Evolutionary conservation across 768 basidiomycete genomes (phyloP).

Genomic region (Rhodotorula taiwanensis): DNA sequence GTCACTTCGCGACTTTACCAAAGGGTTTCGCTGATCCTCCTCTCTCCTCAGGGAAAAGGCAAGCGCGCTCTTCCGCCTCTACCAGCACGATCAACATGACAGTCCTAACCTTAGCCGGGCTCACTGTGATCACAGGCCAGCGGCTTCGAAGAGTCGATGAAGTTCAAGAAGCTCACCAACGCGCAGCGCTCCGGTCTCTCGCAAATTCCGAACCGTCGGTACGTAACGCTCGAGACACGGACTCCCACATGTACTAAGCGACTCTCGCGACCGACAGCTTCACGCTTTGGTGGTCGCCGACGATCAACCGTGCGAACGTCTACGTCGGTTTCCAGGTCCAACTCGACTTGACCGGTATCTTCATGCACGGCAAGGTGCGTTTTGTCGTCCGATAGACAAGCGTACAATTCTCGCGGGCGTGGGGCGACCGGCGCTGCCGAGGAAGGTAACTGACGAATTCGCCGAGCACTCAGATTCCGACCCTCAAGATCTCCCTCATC

Average conservation of each 20-base stretch:
- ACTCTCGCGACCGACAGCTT: too few species aligned
- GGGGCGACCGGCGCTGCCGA: neutral
- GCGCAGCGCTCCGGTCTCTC: constrained; percentile 96
- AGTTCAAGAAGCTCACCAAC: constrained; percentile 87
- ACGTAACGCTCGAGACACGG: too few species aligned
- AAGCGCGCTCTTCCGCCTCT: neutral
- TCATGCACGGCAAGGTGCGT: constrained; percentile 48
- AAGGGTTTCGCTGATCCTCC: neutral
- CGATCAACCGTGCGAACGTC: constrained; percentile 98
- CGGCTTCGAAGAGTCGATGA: too few species aligned
- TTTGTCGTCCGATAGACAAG: neutral
- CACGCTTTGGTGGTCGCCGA: constrained; percentile 78
- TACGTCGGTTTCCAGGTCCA: constrained; percentile 99
- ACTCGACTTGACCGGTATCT: constrained; percentile 92
- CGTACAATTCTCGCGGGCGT: too few species aligned
- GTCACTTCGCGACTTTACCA: neutral
- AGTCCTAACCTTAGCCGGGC: neutral
- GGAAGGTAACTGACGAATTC: neutral
- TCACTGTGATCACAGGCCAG: neutral
- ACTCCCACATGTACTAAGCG: too few species aligned
- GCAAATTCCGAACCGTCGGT: constrained; percentile 95
- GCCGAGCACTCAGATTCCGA: constrained; percentile 90
- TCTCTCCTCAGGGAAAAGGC: neutral
- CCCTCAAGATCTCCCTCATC: constrained; percentile 95
- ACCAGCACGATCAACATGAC: neutral